Evolutionary conservation across 257 asterid species (phyloP).

Genomic region (Striga asiatica): DNA sequence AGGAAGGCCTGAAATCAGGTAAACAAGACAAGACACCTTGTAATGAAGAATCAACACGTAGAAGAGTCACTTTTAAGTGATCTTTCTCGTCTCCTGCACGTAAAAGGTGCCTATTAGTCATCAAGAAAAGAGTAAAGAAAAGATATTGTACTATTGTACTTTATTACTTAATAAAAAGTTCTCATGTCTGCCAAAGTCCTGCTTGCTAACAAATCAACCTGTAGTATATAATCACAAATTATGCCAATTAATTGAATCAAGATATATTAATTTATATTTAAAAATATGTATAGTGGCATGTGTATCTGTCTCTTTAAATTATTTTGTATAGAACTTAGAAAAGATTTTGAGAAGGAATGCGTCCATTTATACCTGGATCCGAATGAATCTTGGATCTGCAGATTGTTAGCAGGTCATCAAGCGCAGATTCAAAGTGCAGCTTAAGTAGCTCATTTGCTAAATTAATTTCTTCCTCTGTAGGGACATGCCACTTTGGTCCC

Average conservation of each 20-base stretch:
- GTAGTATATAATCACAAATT: constrained; percentile 3
- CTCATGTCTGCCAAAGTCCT: constrained; percentile 2
- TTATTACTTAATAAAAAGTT: constrained; percentile 7
- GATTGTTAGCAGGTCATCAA: constrained; percentile 70
- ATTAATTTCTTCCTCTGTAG: constrained; percentile 64
- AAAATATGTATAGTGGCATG: not conserved
- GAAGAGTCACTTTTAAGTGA: constrained; percentile 97
- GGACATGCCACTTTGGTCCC: constrained; percentile 89
- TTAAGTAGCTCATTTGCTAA: constrained; percentile 86
- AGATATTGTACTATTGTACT: not conserved
- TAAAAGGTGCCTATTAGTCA: constrained; percentile 25
- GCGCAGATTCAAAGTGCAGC: constrained; percentile 76
- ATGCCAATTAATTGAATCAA: constrained; percentile 6
- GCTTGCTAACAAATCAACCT: not conserved
- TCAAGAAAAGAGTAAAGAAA: constrained; percentile 12
- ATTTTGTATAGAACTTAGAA: not conserved
- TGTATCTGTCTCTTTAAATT: not conserved
- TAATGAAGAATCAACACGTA: constrained; percentile 91
- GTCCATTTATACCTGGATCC: constrained; percentile 60
- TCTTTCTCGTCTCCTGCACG: constrained; percentile 89
- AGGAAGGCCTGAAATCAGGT: constrained; percentile 92
- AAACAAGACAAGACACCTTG: constrained; percentile 96
- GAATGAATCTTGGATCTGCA: constrained; percentile 80
- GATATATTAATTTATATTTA: not conserved
- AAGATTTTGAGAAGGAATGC: constrained; percentile 11